Percentiles rank a stretch among this genome's conserved stretches.
Conservation (phyloP, 306 rosid species). For the Pterocarpus santalinus region DNA sequence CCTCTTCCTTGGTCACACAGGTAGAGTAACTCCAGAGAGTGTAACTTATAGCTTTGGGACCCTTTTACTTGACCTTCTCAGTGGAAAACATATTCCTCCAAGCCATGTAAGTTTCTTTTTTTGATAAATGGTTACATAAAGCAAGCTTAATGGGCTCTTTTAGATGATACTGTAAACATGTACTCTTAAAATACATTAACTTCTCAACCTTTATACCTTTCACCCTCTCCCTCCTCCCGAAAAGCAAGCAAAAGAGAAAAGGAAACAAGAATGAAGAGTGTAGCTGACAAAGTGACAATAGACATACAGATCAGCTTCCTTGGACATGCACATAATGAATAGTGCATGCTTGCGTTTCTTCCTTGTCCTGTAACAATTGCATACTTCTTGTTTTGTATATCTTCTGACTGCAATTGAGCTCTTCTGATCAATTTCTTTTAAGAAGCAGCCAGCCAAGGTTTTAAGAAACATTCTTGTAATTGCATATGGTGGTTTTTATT, state of each 20-base stretch:
- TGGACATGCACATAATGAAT: background rate
- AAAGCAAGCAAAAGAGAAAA: background rate
- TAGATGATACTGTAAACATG: background rate
- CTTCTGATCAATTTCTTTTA: too few relatives aligned
- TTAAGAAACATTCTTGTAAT: background rate
- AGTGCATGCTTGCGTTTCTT: background rate
- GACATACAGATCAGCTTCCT: too few relatives aligned
- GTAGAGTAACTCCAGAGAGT: constrained; percentile 93
- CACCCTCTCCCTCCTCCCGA: background rate
- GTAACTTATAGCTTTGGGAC: constrained; percentile 96
- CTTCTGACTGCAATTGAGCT: too few relatives aligned
- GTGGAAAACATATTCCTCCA: constrained; percentile 99
- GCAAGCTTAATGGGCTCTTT: background rate
- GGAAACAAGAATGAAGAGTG: background rate
- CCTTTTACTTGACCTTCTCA: constrained; percentile 94
- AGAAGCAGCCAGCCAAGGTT: too few relatives aligned
- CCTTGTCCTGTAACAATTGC: background rate
- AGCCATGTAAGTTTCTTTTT: constrained; percentile 83
- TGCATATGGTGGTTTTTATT: constrained; percentile 14
- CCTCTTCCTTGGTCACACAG: constrained; percentile 58
- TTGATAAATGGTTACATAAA: background rate
- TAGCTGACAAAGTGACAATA: too few relatives aligned
- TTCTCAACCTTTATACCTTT: background rate
- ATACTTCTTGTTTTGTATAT: too few relatives aligned
- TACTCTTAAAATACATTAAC: background rate